Percentiles rank a stretch among this genome's conserved stretches.
Evolutionary conservation across 1,284 basidiomycete species (phyloP).

Genomic region (Meira nashicola): DNA sequence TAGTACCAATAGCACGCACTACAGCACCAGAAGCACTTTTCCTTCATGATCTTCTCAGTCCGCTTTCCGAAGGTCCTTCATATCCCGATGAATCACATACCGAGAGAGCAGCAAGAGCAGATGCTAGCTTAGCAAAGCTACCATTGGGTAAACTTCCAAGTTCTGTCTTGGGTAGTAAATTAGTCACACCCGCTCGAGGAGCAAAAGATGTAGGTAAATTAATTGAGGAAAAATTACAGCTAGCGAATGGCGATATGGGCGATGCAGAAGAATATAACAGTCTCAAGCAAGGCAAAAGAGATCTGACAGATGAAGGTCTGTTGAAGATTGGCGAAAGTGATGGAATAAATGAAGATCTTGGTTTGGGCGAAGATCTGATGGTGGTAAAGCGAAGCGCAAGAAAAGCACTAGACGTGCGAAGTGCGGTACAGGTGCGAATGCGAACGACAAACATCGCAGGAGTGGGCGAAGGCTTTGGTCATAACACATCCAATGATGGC

Average conservation of each 20-base stretch:
- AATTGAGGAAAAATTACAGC: neutral
- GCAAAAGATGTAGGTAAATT: slow-evolving; percentile 8
- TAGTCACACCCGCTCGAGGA: slow-evolving; percentile 10
- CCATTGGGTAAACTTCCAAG: slow-evolving; percentile 11
- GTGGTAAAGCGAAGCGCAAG: slow-evolving; percentile 1
- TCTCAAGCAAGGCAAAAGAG: neutral
- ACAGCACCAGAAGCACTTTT: slow-evolving; percentile 3
- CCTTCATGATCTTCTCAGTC: slow-evolving; percentile 11
- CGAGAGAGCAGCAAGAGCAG: slow-evolving; percentile 12
- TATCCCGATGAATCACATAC: slow-evolving; percentile 15
- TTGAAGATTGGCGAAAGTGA: neutral
- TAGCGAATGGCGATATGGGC: slow-evolving; percentile 6
- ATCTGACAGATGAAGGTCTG: neutral
- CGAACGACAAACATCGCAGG: slow-evolving; percentile 1
- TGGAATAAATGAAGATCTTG: neutral
- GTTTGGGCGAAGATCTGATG: neutral
- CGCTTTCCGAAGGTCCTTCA: slow-evolving; percentile 13
- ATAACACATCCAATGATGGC: neutral
- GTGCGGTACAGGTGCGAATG: slow-evolving; percentile 8
- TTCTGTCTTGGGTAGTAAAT: slow-evolving; percentile 9
- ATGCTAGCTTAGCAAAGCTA: slow-evolving; percentile 10
- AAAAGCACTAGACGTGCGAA: slow-evolving; percentile 6
- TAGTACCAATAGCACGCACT: neutral
- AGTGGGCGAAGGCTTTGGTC: neutral
- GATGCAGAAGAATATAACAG: neutral